Evolutionary conservation across 305 asterid genomes (phyloP), one percentile per base, ranked within the genome.

Genomic region (Fraxinus angustifolia): DNA sequence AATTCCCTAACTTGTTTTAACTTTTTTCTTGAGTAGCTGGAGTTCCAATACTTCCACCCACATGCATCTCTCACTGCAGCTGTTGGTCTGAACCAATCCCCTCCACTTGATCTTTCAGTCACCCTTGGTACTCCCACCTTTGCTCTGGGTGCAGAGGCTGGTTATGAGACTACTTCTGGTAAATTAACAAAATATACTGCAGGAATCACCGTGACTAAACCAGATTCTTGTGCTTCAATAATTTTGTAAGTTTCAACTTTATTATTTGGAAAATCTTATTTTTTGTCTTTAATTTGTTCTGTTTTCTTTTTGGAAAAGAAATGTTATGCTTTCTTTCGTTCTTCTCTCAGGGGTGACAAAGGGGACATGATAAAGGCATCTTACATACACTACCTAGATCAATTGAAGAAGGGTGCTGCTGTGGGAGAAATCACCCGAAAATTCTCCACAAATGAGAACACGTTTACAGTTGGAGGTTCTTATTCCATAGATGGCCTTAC

Each of bases 71-170:
- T 96, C 73, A 79, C 93, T 82, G 89, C 97, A 77, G 97, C 98
- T 45, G 91, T 89, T 70, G 92, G 92, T 77, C 85, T 88, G 81
- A 93, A 85, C 81, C 91, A 90, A 87, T 78, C 88, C 45, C 98
- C 99, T 48, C 89, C 90, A 30, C 56, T 94, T 26, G 97, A 94
- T 85, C 85, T 93, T 28, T 89, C 98, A 0, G 90, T 88, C 77
- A 91, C 97, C 12, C 88, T 94, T 79, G 99, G 99, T 62, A 96
- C 98, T 73, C 94, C 97, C 78, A 91, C 97, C 75, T 89, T 92
- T 83, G 91, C 91, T 76, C 42, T 92, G 53, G 97, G 97, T 80
- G 96, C 93, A 45, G 97, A 92, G 86, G 96, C 94, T 42, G 87
- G 93, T 76, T 92, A 92, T 62, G 97, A 92, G 35, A 88, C 97